Evolutionary conservation across 2,329 filamentous ascomycete species (phyloP).

Genomic region (Penicillium sp.): DNA sequence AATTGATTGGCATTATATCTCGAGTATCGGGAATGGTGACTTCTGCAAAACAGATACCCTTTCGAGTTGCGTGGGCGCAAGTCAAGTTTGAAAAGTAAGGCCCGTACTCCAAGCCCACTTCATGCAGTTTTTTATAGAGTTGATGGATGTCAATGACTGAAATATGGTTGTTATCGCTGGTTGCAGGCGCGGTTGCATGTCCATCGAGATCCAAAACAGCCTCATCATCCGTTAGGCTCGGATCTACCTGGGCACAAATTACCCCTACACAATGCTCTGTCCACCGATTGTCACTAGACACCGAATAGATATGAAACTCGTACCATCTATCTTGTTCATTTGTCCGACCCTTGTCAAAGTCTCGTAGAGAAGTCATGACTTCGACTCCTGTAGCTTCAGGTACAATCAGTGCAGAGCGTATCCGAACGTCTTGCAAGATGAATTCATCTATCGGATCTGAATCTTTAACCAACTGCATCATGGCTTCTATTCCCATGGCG

Average conservation of each 20-base stretch:
- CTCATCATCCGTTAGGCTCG: neutral
- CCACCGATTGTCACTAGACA: slow-evolving; percentile 32
- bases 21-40: slow-evolving; percentile 36
- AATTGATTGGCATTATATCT: slow-evolving; percentile 36
- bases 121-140: slow-evolving; percentile 36
- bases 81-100: slow-evolving; percentile 36
- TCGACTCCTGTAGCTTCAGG: slow-evolving; percentile 27
- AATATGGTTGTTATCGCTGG: slow-evolving; percentile 12
- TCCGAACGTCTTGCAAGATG: slow-evolving; percentile 30
- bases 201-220: neutral
- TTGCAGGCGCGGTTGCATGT: neutral
- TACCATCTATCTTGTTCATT: slow-evolving; percentile 8
- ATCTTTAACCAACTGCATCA: slow-evolving; percentile 22
- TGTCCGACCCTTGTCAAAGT: neutral
- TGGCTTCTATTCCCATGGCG: slow-evolving; percentile 40
- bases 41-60: slow-evolving; percentile 26
- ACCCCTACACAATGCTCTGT: slow-evolving; percentile 35
- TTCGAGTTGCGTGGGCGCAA: slow-evolving; percentile 19
- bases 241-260: slow-evolving; percentile 7
- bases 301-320: slow-evolving; percentile 33
- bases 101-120: slow-evolving; percentile 39
- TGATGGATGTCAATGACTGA: slow-evolving; percentile 26
- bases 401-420: slow-evolving; percentile 34
- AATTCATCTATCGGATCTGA: slow-evolving; percentile 13
- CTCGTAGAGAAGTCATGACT: slow-evolving; percentile 23